Percentiles rank a stretch among this genome's conserved stretches.
Conservation (phyloP, 2,329 filamentous ascomycete species). For the Aspergillus candidus region DNA sequence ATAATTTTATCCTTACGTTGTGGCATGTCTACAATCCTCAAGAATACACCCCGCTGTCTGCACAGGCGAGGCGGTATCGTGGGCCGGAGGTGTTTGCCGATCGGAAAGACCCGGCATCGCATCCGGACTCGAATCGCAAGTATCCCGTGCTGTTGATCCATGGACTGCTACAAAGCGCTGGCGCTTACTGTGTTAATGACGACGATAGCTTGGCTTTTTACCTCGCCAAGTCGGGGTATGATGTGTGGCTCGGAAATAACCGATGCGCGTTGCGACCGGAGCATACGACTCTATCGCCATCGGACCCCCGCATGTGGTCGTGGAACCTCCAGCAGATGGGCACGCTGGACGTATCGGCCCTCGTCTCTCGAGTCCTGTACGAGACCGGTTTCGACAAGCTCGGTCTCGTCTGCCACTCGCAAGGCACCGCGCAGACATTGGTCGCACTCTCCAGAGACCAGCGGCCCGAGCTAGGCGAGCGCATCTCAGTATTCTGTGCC, state of each 20-base stretch:
- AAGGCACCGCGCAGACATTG: conserved; percentile 84
- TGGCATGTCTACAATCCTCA: conserved; percentile 86
- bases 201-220: conserved; percentile 87
- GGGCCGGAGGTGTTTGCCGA: conserved; percentile 59
- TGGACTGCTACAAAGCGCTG: conserved; percentile 78
- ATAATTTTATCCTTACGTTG: conserved; percentile 82
- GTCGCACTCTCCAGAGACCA: conserved; percentile 87
- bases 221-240: conserved; percentile 84
- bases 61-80: conserved; percentile 39
- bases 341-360: conserved; percentile 75
- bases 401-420: conserved; percentile 78
- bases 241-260: conserved; percentile 95
- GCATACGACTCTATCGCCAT: conserved; percentile 63
- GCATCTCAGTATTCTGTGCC: conserved; percentile 83
- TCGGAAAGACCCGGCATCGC: conserved; percentile 22
- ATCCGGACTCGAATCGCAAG: conserved; percentile 17
- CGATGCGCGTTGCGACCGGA: conserved; percentile 76
- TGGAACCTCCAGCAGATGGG: conserved; percentile 97
- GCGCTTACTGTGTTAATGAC: conserved; percentile 85
- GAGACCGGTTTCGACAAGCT: conserved; percentile 81
- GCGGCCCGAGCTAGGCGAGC: conserved; percentile 73
- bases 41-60: conserved; percentile 57
- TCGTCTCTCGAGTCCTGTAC: conserved; percentile 69
- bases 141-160: conserved; percentile 86
- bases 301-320: conserved; percentile 87